These are phyloP conservation scores for Eucalyptus erythrocorys DNA, from an alignment of 345 rosid species.

Conservation along the genomic window DNA sequence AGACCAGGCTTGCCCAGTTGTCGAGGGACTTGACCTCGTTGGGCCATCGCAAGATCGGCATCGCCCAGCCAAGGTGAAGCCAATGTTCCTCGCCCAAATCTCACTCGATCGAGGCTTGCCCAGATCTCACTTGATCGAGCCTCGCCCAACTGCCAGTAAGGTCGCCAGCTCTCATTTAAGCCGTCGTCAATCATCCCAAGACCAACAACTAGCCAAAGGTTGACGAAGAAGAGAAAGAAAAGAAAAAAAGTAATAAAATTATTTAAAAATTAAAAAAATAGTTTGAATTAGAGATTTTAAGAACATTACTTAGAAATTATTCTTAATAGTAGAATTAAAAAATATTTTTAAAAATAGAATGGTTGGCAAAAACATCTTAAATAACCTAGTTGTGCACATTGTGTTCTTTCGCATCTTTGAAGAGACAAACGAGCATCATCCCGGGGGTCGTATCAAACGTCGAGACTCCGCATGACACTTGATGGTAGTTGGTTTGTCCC, in stretches of 20 bases:
- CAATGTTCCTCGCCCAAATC: fast-evolving
- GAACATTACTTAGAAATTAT: fast-evolving
- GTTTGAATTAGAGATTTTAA: too few relatives aligned
- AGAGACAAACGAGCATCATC: background rate
- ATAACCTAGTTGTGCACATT: too few relatives aligned
- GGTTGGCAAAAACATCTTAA: fast-evolving
- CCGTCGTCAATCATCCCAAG: fast-evolving
- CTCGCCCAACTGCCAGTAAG: fast-evolving
- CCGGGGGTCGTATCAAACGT: background rate
- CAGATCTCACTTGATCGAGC: fast-evolving
- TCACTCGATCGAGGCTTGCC: fast-evolving
- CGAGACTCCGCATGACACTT: background rate
- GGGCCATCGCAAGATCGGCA: fast-evolving
- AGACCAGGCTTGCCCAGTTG: fast-evolving
- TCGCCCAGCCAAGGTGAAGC: fast-evolving
- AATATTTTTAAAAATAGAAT: too few relatives aligned
- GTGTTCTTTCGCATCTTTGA: background rate
- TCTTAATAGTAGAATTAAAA: too few relatives aligned
- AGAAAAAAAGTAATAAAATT: fast-evolving
- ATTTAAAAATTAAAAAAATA: too few relatives aligned
- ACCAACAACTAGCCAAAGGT: fast-evolving
- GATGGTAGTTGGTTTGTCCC: background rate
- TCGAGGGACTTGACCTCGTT: fast-evolving
- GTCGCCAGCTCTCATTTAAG: fast-evolving
- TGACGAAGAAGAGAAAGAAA: too few relatives aligned